phyloP scores from a whole-genome alignment of 257 asterid genomes.

The Solanum microdontum region DNA sequence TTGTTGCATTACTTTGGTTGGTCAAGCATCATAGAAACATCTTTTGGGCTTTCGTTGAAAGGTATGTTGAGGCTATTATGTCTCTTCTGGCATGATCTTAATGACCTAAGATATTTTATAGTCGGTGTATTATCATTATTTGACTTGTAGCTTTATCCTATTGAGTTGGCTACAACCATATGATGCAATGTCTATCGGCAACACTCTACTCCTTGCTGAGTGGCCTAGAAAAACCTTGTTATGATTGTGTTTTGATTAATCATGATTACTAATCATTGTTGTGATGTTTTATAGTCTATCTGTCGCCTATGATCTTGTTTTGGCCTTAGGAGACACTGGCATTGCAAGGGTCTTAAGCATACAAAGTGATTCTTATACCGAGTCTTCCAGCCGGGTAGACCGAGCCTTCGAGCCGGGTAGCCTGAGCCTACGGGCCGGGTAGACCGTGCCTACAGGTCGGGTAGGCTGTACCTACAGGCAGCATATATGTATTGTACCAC shows the following conservation, averaged over 20 bases:
- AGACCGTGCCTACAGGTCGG: background rate
- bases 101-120: background rate
- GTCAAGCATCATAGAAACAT: background rate
- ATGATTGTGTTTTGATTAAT: background rate
- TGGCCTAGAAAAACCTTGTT: too few species aligned
- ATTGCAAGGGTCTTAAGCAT: too few species aligned
- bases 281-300: background rate
- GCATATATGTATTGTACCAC: background rate
- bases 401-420: too few species aligned
- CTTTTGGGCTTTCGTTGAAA: background rate
- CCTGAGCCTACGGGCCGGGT: too few species aligned
- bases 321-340: too few species aligned
- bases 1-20: background rate
- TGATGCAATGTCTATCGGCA: background rate
- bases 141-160: background rate
- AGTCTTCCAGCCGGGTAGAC: too few species aligned
- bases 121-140: background rate
- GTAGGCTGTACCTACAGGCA: background rate
- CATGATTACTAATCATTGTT: background rate
- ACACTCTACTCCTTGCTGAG: background rate
- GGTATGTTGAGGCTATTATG: background rate
- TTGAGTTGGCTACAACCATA: background rate
- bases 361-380: too few species aligned
- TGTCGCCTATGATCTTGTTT: too few species aligned
- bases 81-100: background rate